A percentile compares a stretch with the other conserved stretches of the same genome.
Conservation (phyloP, 768 basidiomycete genomes). For the Cystobasidium tubakii region DNA sequence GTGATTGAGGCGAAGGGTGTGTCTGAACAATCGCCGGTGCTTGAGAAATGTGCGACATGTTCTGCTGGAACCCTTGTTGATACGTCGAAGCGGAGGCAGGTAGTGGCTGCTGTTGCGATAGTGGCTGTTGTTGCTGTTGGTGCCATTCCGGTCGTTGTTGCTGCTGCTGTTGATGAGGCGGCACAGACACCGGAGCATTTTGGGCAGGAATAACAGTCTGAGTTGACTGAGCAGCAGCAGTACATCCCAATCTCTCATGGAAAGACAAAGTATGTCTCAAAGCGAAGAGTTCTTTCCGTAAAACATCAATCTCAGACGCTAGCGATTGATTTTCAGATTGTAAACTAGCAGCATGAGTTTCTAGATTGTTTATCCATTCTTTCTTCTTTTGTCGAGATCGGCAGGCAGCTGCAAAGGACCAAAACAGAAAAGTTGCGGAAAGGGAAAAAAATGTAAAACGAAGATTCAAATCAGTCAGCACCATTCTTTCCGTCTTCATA, state of each 20-base stretch:
- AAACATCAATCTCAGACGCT: conserved; percentile 10
- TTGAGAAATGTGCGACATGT: background rate
- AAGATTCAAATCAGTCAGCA: no score
- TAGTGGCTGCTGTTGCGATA: background rate
- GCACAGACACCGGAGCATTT: background rate
- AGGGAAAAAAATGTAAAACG: no score
- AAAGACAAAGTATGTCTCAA: conserved; percentile 31
- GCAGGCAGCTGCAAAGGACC: conserved; percentile 18
- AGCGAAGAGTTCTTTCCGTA: conserved; percentile 34
- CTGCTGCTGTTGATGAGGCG: conserved; percentile 23
- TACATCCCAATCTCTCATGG: conserved; percentile 30
- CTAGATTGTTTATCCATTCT: conserved; percentile 31
- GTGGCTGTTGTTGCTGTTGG: conserved; percentile 8
- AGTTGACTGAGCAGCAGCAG: background rate
- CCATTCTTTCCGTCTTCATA: no score
- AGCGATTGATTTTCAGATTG: conserved; percentile 18
- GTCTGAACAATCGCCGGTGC: conserved; percentile 4
- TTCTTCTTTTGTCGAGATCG: conserved; percentile 36
- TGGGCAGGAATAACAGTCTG: background rate
- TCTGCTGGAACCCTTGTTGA: background rate
- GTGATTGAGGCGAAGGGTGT: background rate
- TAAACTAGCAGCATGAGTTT: conserved; percentile 29
- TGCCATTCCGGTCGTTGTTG: background rate
- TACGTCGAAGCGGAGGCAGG: background rate
- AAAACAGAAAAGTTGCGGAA: background rate